Base-by-base conservation (phyloP, 495 filamentous ascomycete species). In the Neurospora intermedia region DNA sequence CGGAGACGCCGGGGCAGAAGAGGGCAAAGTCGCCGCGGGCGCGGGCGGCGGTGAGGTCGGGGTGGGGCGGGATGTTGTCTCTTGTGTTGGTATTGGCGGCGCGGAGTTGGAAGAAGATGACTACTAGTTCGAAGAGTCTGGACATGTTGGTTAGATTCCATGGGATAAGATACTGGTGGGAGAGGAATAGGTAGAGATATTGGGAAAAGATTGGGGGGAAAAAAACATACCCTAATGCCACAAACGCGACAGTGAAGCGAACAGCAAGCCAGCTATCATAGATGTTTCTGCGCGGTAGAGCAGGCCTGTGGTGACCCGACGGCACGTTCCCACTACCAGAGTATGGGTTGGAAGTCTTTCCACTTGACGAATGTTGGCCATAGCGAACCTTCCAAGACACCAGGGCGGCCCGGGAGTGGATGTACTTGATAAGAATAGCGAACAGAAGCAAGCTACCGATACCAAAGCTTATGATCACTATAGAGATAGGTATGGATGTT, bases 181-280 rank as follows among this genome's bases (percentile, higher is more conserved):
- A 35, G 4, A n/a, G 7, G 13, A 31, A 31, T 31, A 31, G 35
- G 6, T 38, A 4, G 31, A 4, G 4, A 13, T 4, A 54, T 43
- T 35, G 13, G 6, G 41, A 62, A 4, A 31, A n/a, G n/a, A n/a
- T n/a, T n/a, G n/a, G n/a, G n/a, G n/a, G n/a, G n/a, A n/a, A n/a
- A 7, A 35, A 72, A 35, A 73, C 78, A 10, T 62, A 80, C 75
- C 80, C 81, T 1, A 87, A 74, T 23, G 85, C 81, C n/a, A 80
- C 62, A 70, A 87, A 85, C 31, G 80, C 84, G 35, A 85, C 80
- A 2, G 82, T 78, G 72, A 86, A 87, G 23, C 85, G 81, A 4
- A 83, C 75, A 9, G 86, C 76, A 13, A 86, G 77, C 79, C 83
- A 85, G 18, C 78, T 79, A 75, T 86, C 84, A 69, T 87, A 87